These are phyloP conservation scores for Durio zibethinus DNA, from an alignment of 345 rosid genomes.

Conservation along the genomic window DNA sequence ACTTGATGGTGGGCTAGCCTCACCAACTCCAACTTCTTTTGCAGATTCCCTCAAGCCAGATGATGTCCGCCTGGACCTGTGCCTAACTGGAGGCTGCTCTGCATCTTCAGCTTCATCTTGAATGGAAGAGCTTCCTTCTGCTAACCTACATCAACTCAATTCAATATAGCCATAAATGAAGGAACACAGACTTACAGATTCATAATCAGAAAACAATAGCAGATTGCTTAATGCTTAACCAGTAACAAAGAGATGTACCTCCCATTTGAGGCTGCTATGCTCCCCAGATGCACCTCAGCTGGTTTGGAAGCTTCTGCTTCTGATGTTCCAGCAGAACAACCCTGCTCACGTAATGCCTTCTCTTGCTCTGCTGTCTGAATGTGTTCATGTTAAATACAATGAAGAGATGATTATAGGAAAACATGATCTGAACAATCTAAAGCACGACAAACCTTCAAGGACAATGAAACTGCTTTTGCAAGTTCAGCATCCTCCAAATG, in stretches of 20 bases:
- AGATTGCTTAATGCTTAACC: background rate
- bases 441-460: slow-evolving; percentile 51
- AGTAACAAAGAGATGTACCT: slow-evolving; percentile 43
- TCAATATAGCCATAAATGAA: slow-evolving; percentile 3
- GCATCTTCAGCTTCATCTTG: slow-evolving; percentile 72
- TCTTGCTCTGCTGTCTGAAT: slow-evolving; percentile 78
- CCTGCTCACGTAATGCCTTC: slow-evolving; percentile 44
- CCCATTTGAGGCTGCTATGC: slow-evolving; percentile 52
- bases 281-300: slow-evolving; percentile 37
- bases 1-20: slow-evolving; percentile 51
- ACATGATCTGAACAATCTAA: slow-evolving; percentile 1
- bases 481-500: slow-evolving; percentile 55
- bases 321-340: slow-evolving; percentile 40
- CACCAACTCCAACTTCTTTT: slow-evolving; percentile 38
- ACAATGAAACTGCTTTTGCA: slow-evolving; percentile 66
- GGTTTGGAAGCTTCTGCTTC: slow-evolving; percentile 37
- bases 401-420: background rate
- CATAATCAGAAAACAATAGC: background rate
- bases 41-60: slow-evolving; percentile 47
- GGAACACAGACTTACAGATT: background rate
- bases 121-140: slow-evolving; percentile 59
- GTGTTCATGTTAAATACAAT: slow-evolving; percentile 22
- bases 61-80: slow-evolving; percentile 51
- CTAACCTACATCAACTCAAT: slow-evolving; percentile 44
- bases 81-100: slow-evolving; percentile 73